Evolutionary conservation across 1,284 basidiomycete genomes (phyloP).

Genomic region (Trametes versicolor): DNA sequence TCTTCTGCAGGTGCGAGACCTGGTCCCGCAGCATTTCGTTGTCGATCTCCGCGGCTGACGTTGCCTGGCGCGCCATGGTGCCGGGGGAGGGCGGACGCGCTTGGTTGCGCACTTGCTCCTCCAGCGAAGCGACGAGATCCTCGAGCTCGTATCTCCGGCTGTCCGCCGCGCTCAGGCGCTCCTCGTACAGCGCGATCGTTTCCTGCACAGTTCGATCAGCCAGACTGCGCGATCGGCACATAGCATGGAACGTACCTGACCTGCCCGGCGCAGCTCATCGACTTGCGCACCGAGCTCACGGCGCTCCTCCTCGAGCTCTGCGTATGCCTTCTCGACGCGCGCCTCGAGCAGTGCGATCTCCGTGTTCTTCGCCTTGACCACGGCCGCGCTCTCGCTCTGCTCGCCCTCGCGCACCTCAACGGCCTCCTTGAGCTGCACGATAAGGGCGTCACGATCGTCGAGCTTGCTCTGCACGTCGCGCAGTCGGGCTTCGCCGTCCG

Average conservation of each 20-base stretch:
- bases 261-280: constrained; percentile 84
- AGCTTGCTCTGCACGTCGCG: constrained; percentile 59
- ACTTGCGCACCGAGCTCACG: constrained; percentile 75
- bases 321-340: constrained; percentile 57
- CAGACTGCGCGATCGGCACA: not conserved
- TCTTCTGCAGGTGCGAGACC: constrained; percentile 84
- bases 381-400: constrained; percentile 60
- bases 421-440: constrained; percentile 60
- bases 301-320: constrained; percentile 72
- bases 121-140: constrained; percentile 69
- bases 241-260: constrained; percentile 65
- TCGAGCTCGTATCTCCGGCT: constrained; percentile 83
- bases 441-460: constrained; percentile 55
- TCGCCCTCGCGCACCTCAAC: constrained; percentile 62
- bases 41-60: constrained; percentile 86
- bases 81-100: constrained; percentile 51
- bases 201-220: constrained; percentile 60
- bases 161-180: constrained; percentile 78
- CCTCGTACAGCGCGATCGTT: constrained; percentile 93
- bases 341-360: constrained; percentile 63
- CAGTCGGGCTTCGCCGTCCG: constrained; percentile 56
- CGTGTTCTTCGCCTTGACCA: constrained; percentile 62
- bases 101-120: constrained; percentile 61
- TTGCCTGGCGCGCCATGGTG: constrained; percentile 51
- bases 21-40: constrained; percentile 93